Conservation (phyloP, 495 filamentous ascomycete genomes). For the Penicillium atrosanguineum region DNA sequence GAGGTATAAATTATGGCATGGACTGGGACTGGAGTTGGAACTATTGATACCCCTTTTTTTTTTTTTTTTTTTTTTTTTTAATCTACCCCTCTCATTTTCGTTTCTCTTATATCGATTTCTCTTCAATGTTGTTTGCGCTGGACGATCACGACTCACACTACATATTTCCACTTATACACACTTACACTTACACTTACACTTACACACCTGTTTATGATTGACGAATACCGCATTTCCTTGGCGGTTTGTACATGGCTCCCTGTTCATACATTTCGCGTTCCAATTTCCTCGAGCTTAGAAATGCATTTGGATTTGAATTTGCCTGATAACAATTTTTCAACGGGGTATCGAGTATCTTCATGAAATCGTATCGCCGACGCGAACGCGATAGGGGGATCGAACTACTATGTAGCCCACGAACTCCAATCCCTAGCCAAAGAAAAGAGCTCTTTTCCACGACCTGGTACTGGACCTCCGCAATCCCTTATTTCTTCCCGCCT, state of each 20-base stretch:
- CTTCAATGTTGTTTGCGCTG: constrained; percentile 5
- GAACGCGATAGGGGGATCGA: no score
- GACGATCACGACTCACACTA: constrained; percentile 17
- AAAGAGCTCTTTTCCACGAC: no score
- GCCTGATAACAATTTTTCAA: neutral
- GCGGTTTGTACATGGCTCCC: constrained; percentile 11
- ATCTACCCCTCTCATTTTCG: constrained; percentile 9
- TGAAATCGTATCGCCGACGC: no score
- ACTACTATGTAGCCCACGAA: no score
- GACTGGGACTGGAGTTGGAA: constrained; percentile 29
- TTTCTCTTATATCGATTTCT: constrained; percentile 5
- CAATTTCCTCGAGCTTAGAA: neutral
- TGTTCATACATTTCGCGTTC: constrained; percentile 4
- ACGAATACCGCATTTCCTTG: constrained; percentile 10
- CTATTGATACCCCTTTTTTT: constrained; percentile 39
- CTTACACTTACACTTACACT: neutral
- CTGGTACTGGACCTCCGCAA: neutral
- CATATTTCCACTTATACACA: no score
- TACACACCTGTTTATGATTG: constrained; percentile 20
- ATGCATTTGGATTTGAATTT: neutral
- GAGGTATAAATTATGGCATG: neutral
- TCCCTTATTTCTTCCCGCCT: constrained; percentile 21
- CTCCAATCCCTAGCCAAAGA: neutral
- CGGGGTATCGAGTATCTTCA: no score
- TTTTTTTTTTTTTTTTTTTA: constrained; percentile 13